Base-by-base conservation (phyloP, 78 protist species). In the Tieghemostelium lacteum region DNA sequence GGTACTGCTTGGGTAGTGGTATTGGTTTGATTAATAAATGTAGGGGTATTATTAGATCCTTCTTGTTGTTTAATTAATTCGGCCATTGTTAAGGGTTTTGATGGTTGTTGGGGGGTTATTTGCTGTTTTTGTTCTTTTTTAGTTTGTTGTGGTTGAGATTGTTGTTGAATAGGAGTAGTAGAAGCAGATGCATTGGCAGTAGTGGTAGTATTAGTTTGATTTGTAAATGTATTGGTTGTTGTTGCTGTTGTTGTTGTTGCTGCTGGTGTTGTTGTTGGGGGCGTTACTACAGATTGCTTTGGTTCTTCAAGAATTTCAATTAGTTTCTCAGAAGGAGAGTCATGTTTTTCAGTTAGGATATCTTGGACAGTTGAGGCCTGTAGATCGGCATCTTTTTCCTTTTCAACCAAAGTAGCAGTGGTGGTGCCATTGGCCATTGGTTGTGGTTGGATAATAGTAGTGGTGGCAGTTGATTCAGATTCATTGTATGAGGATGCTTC, bases 1-100 rank as follows among this genome's bases (percentile, higher is more conserved):
- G 52, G n/a, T 12, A 45, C 52, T 39, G 17, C 40, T 26, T 52
- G 10, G 0, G 86, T 58, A 22, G 87, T 34, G 26, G 73, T 50
- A 37, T 54, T 75, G 58, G 12, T 49, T 58, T 66, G 50, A 45
- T 61, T 16, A 42, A 29, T 20, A 2, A 34, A 26, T 74, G 19
- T 49, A 37, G 73, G 45, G 45, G 31, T 31, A 36, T 31, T 65
- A 2, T 36, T 2, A n/a, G 55, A 29, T 20, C 26, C 29, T 57
- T 28, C 8, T 57, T 28, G 10, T 77, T 62, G 63, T 77, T 62
- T 65, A 17, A 50, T 28, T 64, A 31, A 12, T 77, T 64, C 73
- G 24, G 40, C 86, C 20, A n/a, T 40, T 12, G 62, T 49, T 3
- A 63, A 8, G 2, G 63, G 52, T 45, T 45, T 45, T 14, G 6